Evolutionary conservation across 306 rosid genomes (phyloP), one percentile per base, ranked within the genome.

Genomic region (Vigna hirtella): DNA sequence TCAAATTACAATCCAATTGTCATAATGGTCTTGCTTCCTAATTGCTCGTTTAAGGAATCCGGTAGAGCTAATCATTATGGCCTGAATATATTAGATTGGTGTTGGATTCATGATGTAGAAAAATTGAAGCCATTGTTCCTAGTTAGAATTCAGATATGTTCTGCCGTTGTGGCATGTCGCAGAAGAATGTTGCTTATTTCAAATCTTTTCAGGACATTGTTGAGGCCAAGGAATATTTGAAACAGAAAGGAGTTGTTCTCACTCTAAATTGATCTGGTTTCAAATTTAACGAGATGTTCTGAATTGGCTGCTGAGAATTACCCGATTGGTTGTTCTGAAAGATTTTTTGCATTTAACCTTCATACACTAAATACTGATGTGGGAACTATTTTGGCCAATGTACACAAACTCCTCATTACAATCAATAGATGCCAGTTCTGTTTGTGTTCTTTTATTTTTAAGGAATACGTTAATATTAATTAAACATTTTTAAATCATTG

Each of bases 151-250:
- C 59, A 15, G 79, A 49, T 34, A 30, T 7, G 13, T 4, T 52
- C 51, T 73, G 20, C 45, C 10, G 3, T 47, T 52, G 30, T 77
- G 40, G 11, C 56, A 30, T 48, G 26, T 64, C 2, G n/a, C 69
- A 13, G 8, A 24, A 64, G 17, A 49, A 38, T 57, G 73, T 66
- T 48, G 18, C 73, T 71, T 65, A 65, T 71, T 66, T 79, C 79
- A 51, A 73, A 67, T 70, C 56, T 82, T 75, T 61, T 59, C 70
- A 92, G 98, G 97, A 95, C 69, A 69, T 95, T 66, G 80, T 67
- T 17, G 97, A 90, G 87, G 98, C 98, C 62, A 90, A 83, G 89
- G 91, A 88, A 6, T 91, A 78, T 79, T 79, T 94, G 84, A 88
- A 88, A 79, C 84, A 77, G 82, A 90, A 70, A 79, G 90, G 97